These are phyloP conservation scores for Neoboletus magnificus DNA, from an alignment of 768 basidiomycete genomes.

Conservation along the genomic window DNA sequence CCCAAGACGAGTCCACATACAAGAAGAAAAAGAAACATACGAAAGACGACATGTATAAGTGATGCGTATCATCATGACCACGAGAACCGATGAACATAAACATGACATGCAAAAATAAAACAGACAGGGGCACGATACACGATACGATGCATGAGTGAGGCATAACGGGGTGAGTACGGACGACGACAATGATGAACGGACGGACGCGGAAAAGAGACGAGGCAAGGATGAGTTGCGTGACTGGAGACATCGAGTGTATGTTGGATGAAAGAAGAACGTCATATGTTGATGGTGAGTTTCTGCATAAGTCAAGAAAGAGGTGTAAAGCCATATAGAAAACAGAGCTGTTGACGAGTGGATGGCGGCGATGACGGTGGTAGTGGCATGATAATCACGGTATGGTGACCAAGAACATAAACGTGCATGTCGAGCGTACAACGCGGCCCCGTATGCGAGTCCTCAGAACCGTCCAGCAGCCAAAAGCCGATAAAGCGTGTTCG, in stretches of 20 bases:
- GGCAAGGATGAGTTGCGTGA: not conserved
- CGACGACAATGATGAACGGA: not conserved
- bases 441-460: not conserved
- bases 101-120: too few relatives aligned
- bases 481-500: constrained; percentile 65
- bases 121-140: not conserved
- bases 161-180: constrained; percentile 1
- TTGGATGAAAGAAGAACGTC: not conserved
- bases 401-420: not conserved
- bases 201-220: not conserved
- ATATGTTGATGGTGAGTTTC: constrained; percentile 6
- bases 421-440: not conserved
- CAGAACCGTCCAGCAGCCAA: constrained; percentile 45
- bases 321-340: constrained; percentile 3
- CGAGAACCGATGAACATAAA: not conserved
- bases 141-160: not conserved
- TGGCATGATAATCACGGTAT: not conserved
- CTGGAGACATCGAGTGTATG: not conserved
- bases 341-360: constrained; percentile 1
- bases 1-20: not conserved
- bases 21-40: not conserved
- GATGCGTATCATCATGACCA: not conserved
- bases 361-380: not conserved
- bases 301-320: constrained; percentile 18
- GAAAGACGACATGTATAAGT: not conserved